A percentile compares a stretch with the other conserved stretches of the same genome.
Conservation (phyloP, 257 asterid genomes). For the Solanum arcanum region DNA sequence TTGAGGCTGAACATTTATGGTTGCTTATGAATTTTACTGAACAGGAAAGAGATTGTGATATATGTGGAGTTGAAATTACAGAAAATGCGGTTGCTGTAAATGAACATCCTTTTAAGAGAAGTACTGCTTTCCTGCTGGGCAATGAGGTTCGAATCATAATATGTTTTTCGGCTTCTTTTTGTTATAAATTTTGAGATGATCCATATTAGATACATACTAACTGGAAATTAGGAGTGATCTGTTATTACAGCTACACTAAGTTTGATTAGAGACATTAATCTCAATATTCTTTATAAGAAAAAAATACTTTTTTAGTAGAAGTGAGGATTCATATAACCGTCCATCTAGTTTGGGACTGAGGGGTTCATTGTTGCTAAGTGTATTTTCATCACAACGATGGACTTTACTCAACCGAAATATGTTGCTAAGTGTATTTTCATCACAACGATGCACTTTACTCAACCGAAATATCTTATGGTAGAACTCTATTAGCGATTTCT, state of each 20-base stretch:
- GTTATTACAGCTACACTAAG: not conserved
- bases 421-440: not conserved
- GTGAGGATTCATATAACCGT: not conserved
- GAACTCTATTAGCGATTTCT: not conserved
- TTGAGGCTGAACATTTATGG: not conserved
- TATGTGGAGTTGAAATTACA: constrained; percentile 94
- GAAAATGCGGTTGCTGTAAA: constrained; percentile 65
- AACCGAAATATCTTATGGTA: not conserved
- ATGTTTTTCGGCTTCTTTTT: not conserved
- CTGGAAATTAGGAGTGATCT: not conserved
- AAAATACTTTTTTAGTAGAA: not conserved
- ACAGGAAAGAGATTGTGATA: constrained; percentile 83
- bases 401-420: not conserved
- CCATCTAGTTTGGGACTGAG: not conserved
- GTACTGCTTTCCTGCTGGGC: constrained; percentile 93
- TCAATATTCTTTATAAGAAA: not conserved
- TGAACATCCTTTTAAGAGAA: constrained; percentile 79
- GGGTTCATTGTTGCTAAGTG: not conserved
- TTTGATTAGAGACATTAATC: not conserved
- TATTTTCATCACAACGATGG: not conserved
- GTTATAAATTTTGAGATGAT: not conserved
- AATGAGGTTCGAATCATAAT: constrained; percentile 53
- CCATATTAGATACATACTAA: not conserved
- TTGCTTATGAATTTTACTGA: not conserved
- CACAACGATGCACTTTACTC: not conserved